Evolutionary conservation across 192 early-diverging fungal species (phyloP), one percentile per base, ranked within the genome.

Genomic region (Piromyces finnis): DNA sequence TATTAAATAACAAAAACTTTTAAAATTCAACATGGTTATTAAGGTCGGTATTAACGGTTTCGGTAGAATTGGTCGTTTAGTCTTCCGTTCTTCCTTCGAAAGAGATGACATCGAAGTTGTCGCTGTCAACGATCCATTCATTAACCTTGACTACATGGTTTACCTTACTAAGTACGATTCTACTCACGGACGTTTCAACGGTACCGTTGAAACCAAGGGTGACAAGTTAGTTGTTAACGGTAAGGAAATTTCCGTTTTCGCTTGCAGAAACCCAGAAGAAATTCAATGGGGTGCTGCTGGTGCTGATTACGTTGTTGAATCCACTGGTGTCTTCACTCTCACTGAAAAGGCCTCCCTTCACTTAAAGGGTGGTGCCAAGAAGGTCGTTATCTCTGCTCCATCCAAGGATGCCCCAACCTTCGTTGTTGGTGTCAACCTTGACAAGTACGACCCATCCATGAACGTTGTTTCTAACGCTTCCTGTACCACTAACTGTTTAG

Each of bases 401-500:
- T 97, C 96, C 78, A 87, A 87, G 80, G 96, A 99, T 85, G 96
- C 96, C 18, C 97, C 97, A 78, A 99, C 97, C 96, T 99, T 96
- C 86, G 97, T 99, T 77, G 91, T 89, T 82, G 95, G 95, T 87
- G 97, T 99, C 88, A 99, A 99, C 92, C 87, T 94, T 83, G 94
- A 96, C 81, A 90, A 92, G 82, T 99, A 99, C 91, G 92, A 97
- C 85, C 86, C 92, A 51, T 51, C 41, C 14, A 51, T 51, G 41
- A 51, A 9, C 18, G 36, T 99, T 81, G 90, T 99, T 82, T 97
- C 95, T 82, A 99, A 99, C 88, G 97, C 97, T 80, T 99, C 97
- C 30, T 99, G 97, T 93, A 99, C 97, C 82, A 99, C 97, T 93
- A 99, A 98, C 93, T 98, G 97, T 88, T 87, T 99, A 80, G 97